Evolutionary conservation across 2,329 filamentous ascomycete genomes (phyloP).

Genomic region (Periconia sp.): DNA sequence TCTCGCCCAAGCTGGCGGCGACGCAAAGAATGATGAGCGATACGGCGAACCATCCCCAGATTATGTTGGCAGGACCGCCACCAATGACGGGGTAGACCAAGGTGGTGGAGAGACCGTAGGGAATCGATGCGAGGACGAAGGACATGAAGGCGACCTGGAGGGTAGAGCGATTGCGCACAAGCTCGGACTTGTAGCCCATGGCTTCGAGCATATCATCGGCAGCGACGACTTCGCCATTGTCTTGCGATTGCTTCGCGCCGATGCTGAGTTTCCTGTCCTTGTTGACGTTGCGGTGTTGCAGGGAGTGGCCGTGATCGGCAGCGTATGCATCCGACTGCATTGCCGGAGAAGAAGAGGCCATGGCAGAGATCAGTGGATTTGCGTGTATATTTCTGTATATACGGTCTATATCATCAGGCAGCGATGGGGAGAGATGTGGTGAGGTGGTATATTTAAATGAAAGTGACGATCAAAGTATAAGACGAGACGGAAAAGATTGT

Average conservation of each 20-base stretch:
- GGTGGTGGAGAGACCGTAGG: slow-evolving; percentile 72
- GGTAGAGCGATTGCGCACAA: slow-evolving; percentile 66
- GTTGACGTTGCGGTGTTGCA: slow-evolving; percentile 22
- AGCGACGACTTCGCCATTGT: slow-evolving; percentile 37
- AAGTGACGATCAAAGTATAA: background rate
- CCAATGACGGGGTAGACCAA: slow-evolving; percentile 67
- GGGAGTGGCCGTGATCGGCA: slow-evolving; percentile 28
- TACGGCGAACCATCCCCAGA: slow-evolving; percentile 72
- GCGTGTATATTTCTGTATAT: background rate
- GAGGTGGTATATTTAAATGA: background rate
- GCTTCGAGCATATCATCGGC: slow-evolving; percentile 65
- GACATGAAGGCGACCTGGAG: slow-evolving; percentile 74
- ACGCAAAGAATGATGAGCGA: slow-evolving; percentile 70
- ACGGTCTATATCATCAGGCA: background rate
- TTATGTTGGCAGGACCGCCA: slow-evolving; percentile 68
- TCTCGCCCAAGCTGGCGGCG: slow-evolving; percentile 70
- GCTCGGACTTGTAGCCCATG: slow-evolving; percentile 68
- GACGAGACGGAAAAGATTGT: background rate
- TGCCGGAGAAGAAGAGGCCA: slow-evolving; percentile 23
- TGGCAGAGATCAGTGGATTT: slow-evolving; percentile 14
- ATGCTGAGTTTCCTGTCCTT: slow-evolving; percentile 32
- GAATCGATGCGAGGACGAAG: slow-evolving; percentile 74
- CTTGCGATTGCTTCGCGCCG: slow-evolving; percentile 20
- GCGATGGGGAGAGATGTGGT: background rate
- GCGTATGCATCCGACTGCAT: slow-evolving; percentile 38